Conservation (phyloP, 2,329 filamentous ascomycete species). For the Cyphellophora attinorum region DNA sequence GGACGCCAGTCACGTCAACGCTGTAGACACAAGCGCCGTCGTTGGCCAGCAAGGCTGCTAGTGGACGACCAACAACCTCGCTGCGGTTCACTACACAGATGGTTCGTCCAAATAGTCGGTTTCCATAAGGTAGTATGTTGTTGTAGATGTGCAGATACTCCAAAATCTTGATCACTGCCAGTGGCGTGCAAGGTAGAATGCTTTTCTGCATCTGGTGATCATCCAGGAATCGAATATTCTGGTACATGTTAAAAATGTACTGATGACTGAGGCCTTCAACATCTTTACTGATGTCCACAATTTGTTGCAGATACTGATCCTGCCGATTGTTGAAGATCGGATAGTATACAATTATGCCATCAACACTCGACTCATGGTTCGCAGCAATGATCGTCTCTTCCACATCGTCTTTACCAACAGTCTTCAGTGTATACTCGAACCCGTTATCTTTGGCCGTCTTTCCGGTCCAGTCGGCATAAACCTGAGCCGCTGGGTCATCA, state of each 20-base stretch:
- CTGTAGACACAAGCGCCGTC: conserved; percentile 94
- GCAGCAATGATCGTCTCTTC: conserved; percentile 81
- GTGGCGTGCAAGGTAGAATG: conserved; percentile 87
- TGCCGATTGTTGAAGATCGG: conserved; percentile 87
- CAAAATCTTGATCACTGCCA: conserved; percentile 93
- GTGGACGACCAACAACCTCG: conserved; percentile 86
- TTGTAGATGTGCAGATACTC: conserved; percentile 97
- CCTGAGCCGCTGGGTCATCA: conserved; percentile 75
- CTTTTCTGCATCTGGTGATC: conserved; percentile 73
- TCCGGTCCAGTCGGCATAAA: conserved; percentile 95
- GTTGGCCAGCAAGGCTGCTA: conserved; percentile 88
- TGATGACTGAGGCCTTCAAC: conserved; percentile 90
- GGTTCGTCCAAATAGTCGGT: conserved; percentile 84
- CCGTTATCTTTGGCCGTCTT: conserved; percentile 95
- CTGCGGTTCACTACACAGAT: conserved; percentile 95
- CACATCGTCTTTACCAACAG: conserved; percentile 75
- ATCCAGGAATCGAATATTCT: conserved; percentile 93
- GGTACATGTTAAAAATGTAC: conserved; percentile 99
- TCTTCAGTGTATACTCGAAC: conserved; percentile 78
- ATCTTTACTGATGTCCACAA: conserved; percentile 81
- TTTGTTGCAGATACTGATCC: conserved; percentile 93
- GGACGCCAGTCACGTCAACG: conserved; percentile 83
- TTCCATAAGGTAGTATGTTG: conserved; percentile 82
- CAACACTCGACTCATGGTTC: conserved; percentile 66
- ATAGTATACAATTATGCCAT: conserved; percentile 96